These are phyloP conservation scores for Tulasnella sp. DNA, from an alignment of 768 basidiomycete species.

Conservation along the genomic window DNA sequence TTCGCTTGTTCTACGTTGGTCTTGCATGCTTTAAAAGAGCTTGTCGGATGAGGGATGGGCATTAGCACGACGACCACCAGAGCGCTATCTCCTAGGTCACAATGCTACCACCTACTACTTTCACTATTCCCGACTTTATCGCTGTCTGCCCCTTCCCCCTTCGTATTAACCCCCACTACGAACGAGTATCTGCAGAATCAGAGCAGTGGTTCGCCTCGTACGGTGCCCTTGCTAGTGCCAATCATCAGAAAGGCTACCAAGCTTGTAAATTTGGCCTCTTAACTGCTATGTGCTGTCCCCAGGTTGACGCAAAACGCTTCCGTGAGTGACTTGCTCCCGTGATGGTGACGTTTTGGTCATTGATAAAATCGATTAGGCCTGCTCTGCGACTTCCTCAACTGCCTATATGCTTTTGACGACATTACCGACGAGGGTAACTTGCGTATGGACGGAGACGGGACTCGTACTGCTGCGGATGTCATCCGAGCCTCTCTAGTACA, in stretches of 20 bases:
- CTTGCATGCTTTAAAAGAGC: no score
- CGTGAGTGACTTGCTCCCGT: neutral
- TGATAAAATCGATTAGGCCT: neutral
- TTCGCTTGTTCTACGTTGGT: no score
- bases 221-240: neutral
- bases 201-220: neutral
- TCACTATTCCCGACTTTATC: conserved; percentile 8
- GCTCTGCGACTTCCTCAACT: conserved; percentile 10
- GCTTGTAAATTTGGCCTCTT: conserved; percentile 5
- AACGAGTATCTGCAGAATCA: neutral
- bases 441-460: conserved; percentile 1
- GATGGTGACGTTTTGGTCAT: neutral
- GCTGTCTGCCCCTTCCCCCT: neutral
- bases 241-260: neutral
- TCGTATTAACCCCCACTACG: neutral
- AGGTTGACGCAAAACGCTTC: neutral
- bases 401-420: conserved; percentile 10
- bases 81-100: no score
- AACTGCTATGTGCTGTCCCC: neutral
- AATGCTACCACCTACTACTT: no score
- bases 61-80: no score
- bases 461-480: neutral
- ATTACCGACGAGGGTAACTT: conserved; percentile 6
- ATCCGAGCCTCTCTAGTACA: neutral
- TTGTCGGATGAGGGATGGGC: no score